Percentiles rank a stretch among this genome's conserved stretches.
phyloP scores from a whole-genome alignment of 768 basidiomycete genomes.

The Strobilomyces dryophilus region DNA sequence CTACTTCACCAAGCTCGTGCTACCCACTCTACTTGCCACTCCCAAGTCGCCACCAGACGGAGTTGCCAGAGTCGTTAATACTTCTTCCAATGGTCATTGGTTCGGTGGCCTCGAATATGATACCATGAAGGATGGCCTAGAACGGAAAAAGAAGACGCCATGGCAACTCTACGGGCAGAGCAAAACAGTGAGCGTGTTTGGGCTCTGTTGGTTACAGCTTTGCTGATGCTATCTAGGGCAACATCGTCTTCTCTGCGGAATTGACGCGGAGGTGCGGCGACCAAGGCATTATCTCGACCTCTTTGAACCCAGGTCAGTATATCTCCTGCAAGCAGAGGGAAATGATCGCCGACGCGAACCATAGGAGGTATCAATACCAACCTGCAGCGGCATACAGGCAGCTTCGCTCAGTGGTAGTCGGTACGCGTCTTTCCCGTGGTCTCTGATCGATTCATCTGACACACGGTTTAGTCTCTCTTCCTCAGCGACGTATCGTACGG shows the following conservation, averaged over 20 bases:
- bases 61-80: slow-evolving; percentile 45
- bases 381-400: slow-evolving; percentile 14
- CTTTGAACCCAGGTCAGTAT: slow-evolving; percentile 39
- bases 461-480: slow-evolving; percentile 4
- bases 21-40: slow-evolving; percentile 34
- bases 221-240: slow-evolving; percentile 31
- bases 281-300: slow-evolving; percentile 41
- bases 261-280: slow-evolving; percentile 38
- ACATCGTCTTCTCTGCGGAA: slow-evolving; percentile 41
- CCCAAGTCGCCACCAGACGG: slow-evolving; percentile 36
- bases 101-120: slow-evolving; percentile 36
- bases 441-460: neutral
- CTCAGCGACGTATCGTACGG: slow-evolving; percentile 36
- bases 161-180: slow-evolving; percentile 26
- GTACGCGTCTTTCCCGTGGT: slow-evolving; percentile 3
- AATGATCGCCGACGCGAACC: too few species aligned
- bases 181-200: slow-evolving; percentile 25
- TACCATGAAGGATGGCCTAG: slow-evolving; percentile 30
- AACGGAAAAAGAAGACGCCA: slow-evolving; percentile 2
- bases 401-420: neutral
- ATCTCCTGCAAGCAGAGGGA: neutral
- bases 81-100: slow-evolving; percentile 39
- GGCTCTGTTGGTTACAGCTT: neutral
- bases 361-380: slow-evolving; percentile 20
- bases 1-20: slow-evolving; percentile 50